Conservation (phyloP, 805 yeast species). For the Candida montana region DNA sequence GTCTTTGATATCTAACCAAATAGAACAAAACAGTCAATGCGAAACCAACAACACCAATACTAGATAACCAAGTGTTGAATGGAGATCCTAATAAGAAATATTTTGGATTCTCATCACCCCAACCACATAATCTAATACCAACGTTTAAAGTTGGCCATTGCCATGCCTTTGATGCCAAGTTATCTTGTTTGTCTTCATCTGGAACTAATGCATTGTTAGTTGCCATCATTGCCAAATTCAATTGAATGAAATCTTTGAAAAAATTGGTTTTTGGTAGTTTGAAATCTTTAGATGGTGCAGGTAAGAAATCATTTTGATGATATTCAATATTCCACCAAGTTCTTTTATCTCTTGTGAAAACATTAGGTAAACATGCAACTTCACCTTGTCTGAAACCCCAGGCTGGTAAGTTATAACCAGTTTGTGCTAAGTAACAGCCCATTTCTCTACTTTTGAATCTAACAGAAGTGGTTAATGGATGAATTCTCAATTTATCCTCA, state of each 20-base stretch:
- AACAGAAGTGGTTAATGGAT: conserved; percentile 80
- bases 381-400: conserved; percentile 99
- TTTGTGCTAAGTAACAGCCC: conserved; percentile 81
- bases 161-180: conserved; percentile 71
- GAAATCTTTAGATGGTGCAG: conserved; percentile 55
- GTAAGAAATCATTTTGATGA: conserved; percentile 55
- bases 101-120: conserved; percentile 55
- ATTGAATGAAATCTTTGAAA: conserved; percentile 67
- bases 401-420: conserved; percentile 77
- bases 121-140: conserved; percentile 73
- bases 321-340: conserved; percentile 87
- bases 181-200: conserved; percentile 69
- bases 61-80: conserved; percentile 71
- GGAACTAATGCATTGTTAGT: conserved; percentile 80
- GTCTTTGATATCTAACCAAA: conserved; percentile 73
- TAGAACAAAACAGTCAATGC: conserved; percentile 33
- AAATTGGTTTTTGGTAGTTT: conserved; percentile 70
- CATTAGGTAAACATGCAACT: conserved; percentile 69
- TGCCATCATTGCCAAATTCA: conserved; percentile 84
- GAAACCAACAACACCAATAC: conserved; percentile 52
- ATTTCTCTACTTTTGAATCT: conserved; percentile 63
- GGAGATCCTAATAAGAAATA: conserved; percentile 75
- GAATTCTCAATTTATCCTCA: conserved; percentile 51
- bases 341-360: conserved; percentile 70
- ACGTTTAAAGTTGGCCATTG: conserved; percentile 81